Base-by-base conservation (phyloP, 495 filamentous ascomycete species). In the Xylaria bambusicola region DNA sequence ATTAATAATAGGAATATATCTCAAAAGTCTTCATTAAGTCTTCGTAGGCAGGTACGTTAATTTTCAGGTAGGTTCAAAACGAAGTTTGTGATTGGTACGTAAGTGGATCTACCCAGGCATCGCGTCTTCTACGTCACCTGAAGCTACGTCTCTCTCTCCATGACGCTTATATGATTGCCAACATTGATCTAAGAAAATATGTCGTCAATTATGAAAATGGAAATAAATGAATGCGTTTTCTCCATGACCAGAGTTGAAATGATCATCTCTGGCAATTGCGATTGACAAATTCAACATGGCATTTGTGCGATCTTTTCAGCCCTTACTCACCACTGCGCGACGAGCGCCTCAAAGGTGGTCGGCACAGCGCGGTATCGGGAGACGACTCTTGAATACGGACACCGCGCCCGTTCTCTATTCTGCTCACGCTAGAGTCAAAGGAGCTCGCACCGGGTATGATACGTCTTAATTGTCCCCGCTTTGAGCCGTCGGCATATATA, bases 401-500 rank as follows among this genome's bases (percentile, higher is more conserved):
- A 55, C 58, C 2, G 58, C 58, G 5, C 58, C 58, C 1, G 23
- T 61, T 21, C 50, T 61, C 12, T 61, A 61, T 21, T 53, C 58
- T 1, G 58, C 58, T 0, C 58, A 54, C 5, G 58, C 58, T 1
- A 61, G 23, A 18, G 58, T 61, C 9, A 48, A 47, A 24, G 58
- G 58, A 7, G 58, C 58, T 29, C 58, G 58, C 10, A 61, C 58
- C 3, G 58, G 58, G 58, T 61, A 55, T n/a, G 58, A 24, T 40
- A 4, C 8, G 35, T 23, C 18, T 33, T 33, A 10, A n/a, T n/a
- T n/a, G n/a, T n/a, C n/a, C n/a, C n/a, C n/a, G n/a, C n/a, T n/a
- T n/a, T n/a, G n/a, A n/a, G n/a, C n/a, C n/a, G n/a, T n/a, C n/a
- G n/a, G n/a, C n/a, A n/a, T n/a, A n/a, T n/a, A 33, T 5, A 33